A percentile compares a stretch with the other conserved stretches of the same genome.
phyloP scores from a whole-genome alignment of 2,329 filamentous ascomycete species.

The Alternaria solani region DNA sequence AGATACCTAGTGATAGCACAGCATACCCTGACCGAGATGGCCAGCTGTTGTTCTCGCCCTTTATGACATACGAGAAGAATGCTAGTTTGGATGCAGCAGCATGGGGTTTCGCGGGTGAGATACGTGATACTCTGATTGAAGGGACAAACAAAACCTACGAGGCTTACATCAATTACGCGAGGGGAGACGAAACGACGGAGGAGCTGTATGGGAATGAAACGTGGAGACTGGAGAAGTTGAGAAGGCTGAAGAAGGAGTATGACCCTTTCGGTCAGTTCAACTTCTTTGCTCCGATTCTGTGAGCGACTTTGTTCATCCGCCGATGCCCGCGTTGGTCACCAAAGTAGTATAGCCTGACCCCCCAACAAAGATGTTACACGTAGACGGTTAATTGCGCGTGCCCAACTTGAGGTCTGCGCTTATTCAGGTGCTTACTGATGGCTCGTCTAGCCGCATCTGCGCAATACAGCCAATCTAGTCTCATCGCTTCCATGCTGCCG shows the following conservation, averaged over 20 bases:
- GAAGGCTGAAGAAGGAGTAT: conserved; percentile 42
- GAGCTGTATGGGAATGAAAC: conserved; percentile 46
- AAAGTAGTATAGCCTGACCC: neutral
- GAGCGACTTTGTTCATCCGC: neutral
- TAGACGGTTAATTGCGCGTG: conserved; percentile 1
- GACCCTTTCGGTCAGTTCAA: conserved; percentile 44
- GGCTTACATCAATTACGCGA: conserved; percentile 48
- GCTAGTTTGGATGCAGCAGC: conserved; percentile 24
- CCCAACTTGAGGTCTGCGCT: conserved; percentile 7
- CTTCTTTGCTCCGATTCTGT: conserved; percentile 39
- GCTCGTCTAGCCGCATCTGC: conserved; percentile 1
- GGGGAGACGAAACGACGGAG: conserved; percentile 39
- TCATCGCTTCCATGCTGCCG: neutral
- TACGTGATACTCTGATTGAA: conserved; percentile 19
- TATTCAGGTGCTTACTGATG: conserved; percentile 19
- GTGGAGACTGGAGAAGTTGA: conserved; percentile 45
- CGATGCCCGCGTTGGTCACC: neutral
- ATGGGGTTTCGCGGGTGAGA: conserved; percentile 15
- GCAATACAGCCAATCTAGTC: neutral
- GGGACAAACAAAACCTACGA: conserved; percentile 16
- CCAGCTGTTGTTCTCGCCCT: conserved; percentile 20
- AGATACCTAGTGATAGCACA: conserved; percentile 24
- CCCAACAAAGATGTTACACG: neutral
- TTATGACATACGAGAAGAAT: conserved; percentile 26
- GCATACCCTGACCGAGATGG: conserved; percentile 30